Evolutionary conservation across 1,139 yeast genomes (phyloP), one percentile per base, ranked within the genome.

Genomic region (Geotrichum cucujoidarum): DNA sequence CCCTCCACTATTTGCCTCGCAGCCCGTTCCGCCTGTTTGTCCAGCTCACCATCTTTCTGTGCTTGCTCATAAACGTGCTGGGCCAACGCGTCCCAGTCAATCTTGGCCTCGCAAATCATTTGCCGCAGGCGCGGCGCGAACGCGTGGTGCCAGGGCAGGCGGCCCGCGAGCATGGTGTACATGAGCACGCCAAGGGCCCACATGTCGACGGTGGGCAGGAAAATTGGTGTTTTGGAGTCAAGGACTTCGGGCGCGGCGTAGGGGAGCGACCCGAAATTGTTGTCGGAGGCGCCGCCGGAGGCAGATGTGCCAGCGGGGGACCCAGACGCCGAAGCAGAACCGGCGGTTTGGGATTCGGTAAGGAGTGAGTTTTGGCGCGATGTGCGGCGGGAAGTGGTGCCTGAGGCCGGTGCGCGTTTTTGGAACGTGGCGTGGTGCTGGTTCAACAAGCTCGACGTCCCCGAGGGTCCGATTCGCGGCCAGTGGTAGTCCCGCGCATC

Each of bases 161-260:
- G 77, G 0, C 95, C 92, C 38, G 80, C 76, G 40, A 83, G 68
- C 78, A 88, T 76, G 1, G 95, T 80, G 62, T 78, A 88, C 10
- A 83, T 58, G 53, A 85, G 70, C 0, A 89, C 87, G 1, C 97
- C 97, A 46, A 85, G 72, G 0, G 97, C 95, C 97, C 97, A 90
- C 10, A 86, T 76, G 65, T 90, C 97, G 0, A 88, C 83, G 48
- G 80, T 72, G 0, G 89, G 85, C 2, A 17, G 11, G 49, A 83
- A 71, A 2, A 85, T 81, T 2, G 85, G 82, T 1, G 86, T 86
- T 24, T 75, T 71, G 0, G 86, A 81, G 11, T 25, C 35, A 45
- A 89, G 69, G 30, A 88, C 70, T 61, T 90, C 96, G 0, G 97
- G 97, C 0, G 95, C 77, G 0, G 96, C 95, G 62, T 88, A 90